Base-by-base conservation (phyloP, 116 monocot species). In the Phalaenopsis hybrid region DNA sequence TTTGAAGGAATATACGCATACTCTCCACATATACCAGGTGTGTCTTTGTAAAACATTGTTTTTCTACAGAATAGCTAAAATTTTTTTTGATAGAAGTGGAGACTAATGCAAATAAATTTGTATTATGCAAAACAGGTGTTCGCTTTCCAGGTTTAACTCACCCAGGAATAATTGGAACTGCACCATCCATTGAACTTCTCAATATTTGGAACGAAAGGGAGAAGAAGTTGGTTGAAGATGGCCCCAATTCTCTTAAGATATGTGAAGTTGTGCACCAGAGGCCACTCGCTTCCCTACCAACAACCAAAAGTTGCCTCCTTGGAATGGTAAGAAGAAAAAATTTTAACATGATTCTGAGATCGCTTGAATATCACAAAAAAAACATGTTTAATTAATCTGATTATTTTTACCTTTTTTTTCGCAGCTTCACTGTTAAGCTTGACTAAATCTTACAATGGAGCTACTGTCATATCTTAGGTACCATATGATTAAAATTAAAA, bases 1-100 rank as follows among this genome's bases (percentile, higher is more conserved):
- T 96, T 96, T 73, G 91, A 93, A 88, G 93, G 93, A 83, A 93
- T 96, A 77, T 93, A 93, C 73, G 93, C 96, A 79, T 86, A 87
- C 84, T 96, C 93, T 21, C 93, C 91, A 58, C 89, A 96, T 0
- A 96, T 93, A 85, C 91, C 90, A 84, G 93, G 92, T 0, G 89
- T 61, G 17, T 65, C 0, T 78, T 77, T 16, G 51, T 20, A 76
- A 1, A 1, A 65, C 23, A 16, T 44, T 44, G 25, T 17, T 51
- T 52, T 5, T 10, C 4, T 31, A 16, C 67, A 23, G 4, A 41
- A 31, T 31, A 31, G 31, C 31, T 31, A 31, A 31, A 31, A 31
- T 0, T 31, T 31, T 31, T 31, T 31, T 31, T 34, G 28, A 57
- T 49, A 18, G 5, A 59, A 68, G 52, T 52, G 4, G 18, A 33